These are phyloP conservation scores for Lentinula sp. DNA, from an alignment of 768 basidiomycete genomes.

Conservation along the genomic window DNA sequence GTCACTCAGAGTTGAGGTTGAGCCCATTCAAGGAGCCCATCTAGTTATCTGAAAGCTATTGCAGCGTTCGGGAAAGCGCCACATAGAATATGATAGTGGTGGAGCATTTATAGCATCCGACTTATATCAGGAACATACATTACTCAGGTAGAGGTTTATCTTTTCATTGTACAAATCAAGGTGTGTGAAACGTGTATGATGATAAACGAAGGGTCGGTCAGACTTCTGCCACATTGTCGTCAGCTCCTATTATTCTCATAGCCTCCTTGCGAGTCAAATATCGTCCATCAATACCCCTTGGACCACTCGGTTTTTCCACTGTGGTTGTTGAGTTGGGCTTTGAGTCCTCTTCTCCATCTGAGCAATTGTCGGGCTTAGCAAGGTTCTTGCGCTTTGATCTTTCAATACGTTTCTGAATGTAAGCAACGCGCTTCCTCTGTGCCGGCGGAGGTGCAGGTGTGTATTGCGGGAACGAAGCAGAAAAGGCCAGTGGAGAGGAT, in stretches of 20 bases:
- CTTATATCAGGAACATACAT: neutral
- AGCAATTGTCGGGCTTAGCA: neutral
- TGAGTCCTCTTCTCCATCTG: neutral
- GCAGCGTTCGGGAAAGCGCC: no score
- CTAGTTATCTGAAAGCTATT: neutral
- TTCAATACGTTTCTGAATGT: constrained; percentile 22
- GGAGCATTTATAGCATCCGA: neutral
- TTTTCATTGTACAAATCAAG: neutral
- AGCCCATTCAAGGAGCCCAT: neutral
- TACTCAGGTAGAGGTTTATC: neutral
- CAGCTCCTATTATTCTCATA: neutral
- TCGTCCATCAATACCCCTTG: neutral
- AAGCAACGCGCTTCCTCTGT: constrained; percentile 27
- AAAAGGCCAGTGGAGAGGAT: constrained; percentile 8
- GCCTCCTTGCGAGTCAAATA: neutral
- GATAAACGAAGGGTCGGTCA: neutral
- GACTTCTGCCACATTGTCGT: neutral
- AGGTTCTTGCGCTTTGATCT: neutral
- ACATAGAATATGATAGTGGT: no score
- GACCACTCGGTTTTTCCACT: neutral
- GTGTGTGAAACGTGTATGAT: neutral
- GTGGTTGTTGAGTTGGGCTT: neutral
- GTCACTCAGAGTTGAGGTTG: constrained; percentile 22
- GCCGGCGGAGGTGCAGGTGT: constrained; percentile 37
- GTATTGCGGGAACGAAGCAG: constrained; percentile 22